These are phyloP conservation scores for Aspergillus felis DNA, from an alignment of 2,329 filamentous ascomycete genomes.

Conservation along the genomic window DNA sequence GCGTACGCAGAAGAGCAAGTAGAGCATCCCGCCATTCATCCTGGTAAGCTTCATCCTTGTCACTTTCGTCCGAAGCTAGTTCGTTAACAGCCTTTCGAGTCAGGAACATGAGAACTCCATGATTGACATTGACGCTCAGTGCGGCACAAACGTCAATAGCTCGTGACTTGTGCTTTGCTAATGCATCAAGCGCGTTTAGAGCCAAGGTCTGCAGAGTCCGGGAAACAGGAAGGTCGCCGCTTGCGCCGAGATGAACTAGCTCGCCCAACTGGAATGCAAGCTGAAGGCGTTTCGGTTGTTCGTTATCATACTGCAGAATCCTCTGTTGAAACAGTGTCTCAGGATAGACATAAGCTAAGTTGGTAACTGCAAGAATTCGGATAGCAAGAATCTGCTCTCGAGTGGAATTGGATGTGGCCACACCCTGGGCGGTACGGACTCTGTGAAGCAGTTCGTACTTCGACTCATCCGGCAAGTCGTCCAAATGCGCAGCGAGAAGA, in stretches of 20 bases:
- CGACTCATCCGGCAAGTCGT: constrained; percentile 65
- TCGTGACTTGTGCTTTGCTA: constrained; percentile 73
- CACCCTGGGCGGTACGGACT: constrained; percentile 75
- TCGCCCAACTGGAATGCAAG: constrained; percentile 90
- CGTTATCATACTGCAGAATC: constrained; percentile 79
- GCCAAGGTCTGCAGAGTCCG: constrained; percentile 77
- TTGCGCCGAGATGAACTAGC: constrained; percentile 76
- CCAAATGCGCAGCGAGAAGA: constrained; percentile 42
- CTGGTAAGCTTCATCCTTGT: constrained; percentile 59
- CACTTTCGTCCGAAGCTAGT: constrained; percentile 61
- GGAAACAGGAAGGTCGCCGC: constrained; percentile 65
- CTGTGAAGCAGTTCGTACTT: constrained; percentile 84
- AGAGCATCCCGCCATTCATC: constrained; percentile 89
- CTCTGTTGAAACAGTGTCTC: constrained; percentile 82
- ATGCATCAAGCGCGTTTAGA: constrained; percentile 76
- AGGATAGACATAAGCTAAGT: constrained; percentile 81
- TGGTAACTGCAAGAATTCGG: constrained; percentile 81
- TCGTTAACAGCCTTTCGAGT: constrained; percentile 85
- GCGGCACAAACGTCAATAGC: constrained; percentile 79
- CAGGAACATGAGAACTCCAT: constrained; percentile 89
- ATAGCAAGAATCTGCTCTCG: constrained; percentile 75
- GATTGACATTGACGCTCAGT: constrained; percentile 93
- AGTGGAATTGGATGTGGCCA: constrained; percentile 61
- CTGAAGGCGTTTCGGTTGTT: constrained; percentile 84
- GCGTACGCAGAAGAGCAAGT: constrained; percentile 79